Percentiles rank a stretch among this genome's conserved stretches.
These are phyloP conservation scores for Nicotiana benthamiana DNA, from an alignment of 257 asterid genomes.

Conservation along the genomic window DNA sequence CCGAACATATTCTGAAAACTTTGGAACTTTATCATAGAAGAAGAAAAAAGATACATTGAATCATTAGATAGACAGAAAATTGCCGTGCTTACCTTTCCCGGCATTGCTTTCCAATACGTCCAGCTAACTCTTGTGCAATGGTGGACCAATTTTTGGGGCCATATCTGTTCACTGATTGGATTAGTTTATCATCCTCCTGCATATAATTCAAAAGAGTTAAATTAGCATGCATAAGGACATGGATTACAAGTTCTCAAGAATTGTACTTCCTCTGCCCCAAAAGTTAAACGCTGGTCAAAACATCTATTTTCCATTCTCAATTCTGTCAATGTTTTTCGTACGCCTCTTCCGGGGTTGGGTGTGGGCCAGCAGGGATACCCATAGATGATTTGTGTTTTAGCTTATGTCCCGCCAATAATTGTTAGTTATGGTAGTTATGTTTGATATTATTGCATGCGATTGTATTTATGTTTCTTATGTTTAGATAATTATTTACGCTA, in stretches of 20 bases:
- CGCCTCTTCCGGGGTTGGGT: too few relatives aligned
- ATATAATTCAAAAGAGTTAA: conserved; percentile 1
- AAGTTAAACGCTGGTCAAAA: not conserved
- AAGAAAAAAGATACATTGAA: not conserved
- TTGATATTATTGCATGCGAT: too few relatives aligned
- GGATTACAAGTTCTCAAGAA: not conserved
- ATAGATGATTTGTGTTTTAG: too few relatives aligned
- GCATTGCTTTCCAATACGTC: conserved; percentile 98
- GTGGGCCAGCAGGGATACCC: too few relatives aligned
- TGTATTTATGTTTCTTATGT: too few relatives aligned
- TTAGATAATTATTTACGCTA: too few relatives aligned
- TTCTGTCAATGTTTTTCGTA: not conserved
- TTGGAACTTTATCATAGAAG: not conserved
- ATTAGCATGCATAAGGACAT: conserved; percentile 2
- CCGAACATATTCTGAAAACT: not conserved
- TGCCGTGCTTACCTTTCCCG: conserved; percentile 59
- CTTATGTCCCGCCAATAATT: too few relatives aligned
- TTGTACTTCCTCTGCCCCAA: not conserved
- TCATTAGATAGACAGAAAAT: not conserved
- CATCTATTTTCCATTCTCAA: not conserved
- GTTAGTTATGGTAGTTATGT: too few relatives aligned
- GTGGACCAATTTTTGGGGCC: conserved; percentile 98
- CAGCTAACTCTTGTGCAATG: conserved; percentile 87
- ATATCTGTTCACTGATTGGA: conserved; percentile 54
- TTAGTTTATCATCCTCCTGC: conserved; percentile 83